Evolutionary conservation across 192 early-diverging fungal species (phyloP), one percentile per base, ranked within the genome.

Genomic region (Coemansia sp.): DNA sequence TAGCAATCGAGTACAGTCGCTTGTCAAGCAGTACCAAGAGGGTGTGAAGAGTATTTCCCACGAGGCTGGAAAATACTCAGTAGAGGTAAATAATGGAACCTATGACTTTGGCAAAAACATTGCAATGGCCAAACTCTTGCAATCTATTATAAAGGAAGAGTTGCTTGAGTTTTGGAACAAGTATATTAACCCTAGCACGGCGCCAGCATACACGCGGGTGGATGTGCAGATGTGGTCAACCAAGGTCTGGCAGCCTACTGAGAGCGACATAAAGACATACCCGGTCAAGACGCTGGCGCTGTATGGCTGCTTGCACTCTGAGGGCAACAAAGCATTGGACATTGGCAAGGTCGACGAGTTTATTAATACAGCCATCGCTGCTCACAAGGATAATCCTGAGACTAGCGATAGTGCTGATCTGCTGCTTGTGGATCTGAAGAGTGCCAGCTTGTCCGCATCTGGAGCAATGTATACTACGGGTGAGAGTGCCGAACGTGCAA

Each of bases 11-110:
- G 75, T 90, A 5, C 70, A 78, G 27, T 86, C 91, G 3, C 57
- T 92, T 2, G 81, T 89, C 8, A 74, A 79, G 3, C 67, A 80
- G 29, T 84, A 88, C 67, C 34, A 86, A 33, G 92, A 92, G 27
- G 27, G 27, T 27, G 27, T 27, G 27, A 27, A 27, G 27, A 27
- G 27, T 27, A 27, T 27, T 27, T 27, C 27, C 27, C 27, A 27
- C 0, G 27, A 27, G 27, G 27, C 27, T 27, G 27, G 27, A 27
- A 27, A 27, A 27, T 27, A 27, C 27, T 27, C 27, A 27, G 27
- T 27, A 2, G 27, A 27, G 27, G 27, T 27, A 27, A 27, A 27
- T 27, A 27, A 27, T 27, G 27, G 27, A 27, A 27, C 27, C 27
- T 27, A 27, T 27, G 27, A 27, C 27, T 27, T 27, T 27, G 27